These are phyloP conservation scores for Aureobasidium mangrovei DNA, from an alignment of 2,329 filamentous ascomycete species.

Conservation along the genomic window DNA sequence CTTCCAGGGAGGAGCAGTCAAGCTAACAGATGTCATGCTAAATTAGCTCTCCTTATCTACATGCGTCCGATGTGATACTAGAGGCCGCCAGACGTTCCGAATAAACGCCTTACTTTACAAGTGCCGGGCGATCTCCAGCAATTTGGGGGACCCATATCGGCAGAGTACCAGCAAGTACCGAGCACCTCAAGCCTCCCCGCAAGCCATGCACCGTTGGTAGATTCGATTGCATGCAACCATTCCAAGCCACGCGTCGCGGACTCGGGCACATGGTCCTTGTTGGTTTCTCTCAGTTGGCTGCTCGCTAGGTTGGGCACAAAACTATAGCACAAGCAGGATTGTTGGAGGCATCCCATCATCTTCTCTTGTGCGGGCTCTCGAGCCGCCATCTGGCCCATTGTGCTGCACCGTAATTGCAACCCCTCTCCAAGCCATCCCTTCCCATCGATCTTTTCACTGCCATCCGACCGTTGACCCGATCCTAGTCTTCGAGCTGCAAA, in stretches of 20 bases:
- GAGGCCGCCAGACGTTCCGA: conserved; percentile 2
- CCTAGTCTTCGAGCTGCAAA: neutral
- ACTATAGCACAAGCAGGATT: neutral
- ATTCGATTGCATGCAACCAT: neutral
- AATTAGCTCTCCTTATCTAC: neutral
- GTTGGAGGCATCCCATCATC: neutral
- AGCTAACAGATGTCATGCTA: neutral
- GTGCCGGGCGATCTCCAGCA: conserved; percentile 7
- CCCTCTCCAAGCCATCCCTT: neutral
- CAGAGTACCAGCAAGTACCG: conserved; percentile 1
- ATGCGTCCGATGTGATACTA: neutral
- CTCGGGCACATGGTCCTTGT: neutral
- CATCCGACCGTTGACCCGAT: conserved; percentile 3
- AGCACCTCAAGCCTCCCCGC: conserved; percentile 4
- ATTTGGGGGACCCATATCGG: neutral
- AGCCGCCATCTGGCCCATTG: neutral
- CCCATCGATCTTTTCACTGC: neutral
- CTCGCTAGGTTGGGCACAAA: neutral
- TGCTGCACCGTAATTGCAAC: neutral
- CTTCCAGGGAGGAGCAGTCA: no score
- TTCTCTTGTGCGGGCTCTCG: neutral
- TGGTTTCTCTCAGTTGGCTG: neutral
- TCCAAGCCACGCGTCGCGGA: neutral
- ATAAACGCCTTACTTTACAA: conserved; percentile 7
- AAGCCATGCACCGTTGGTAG: neutral